Evolutionary conservation across 345 rosid species (phyloP).

Genomic region (Atalantia buxifolia): DNA sequence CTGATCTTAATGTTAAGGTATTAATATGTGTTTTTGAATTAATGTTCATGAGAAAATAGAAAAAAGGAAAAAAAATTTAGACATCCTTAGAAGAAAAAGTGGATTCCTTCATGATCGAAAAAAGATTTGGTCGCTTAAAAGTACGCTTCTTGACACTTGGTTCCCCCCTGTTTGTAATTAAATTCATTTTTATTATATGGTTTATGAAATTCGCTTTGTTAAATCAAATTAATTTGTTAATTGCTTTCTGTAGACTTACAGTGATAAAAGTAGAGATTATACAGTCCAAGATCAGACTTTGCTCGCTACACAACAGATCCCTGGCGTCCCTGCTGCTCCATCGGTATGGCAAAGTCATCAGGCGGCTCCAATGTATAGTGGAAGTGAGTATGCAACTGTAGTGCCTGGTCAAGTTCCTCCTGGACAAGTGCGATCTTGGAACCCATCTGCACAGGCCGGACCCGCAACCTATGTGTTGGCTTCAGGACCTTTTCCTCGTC

Average conservation of each 20-base stretch:
- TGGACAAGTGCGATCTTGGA: conserved; percentile 48
- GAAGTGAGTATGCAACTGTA: conserved; percentile 38
- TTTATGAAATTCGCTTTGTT: not conserved
- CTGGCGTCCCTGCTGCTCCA: conserved; percentile 45
- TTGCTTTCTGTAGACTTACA: conserved; percentile 55
- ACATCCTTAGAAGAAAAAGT: conserved; percentile 39
- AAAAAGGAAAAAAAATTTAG: conserved; percentile 26
- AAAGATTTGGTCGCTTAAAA: conserved; percentile 36
- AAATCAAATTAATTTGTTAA: conserved; percentile 10
- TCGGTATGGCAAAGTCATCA: conserved; percentile 66
- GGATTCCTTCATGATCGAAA: conserved; percentile 36
- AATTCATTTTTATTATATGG: conserved; percentile 1
- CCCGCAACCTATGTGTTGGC: conserved; percentile 24
- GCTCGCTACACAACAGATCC: conserved; percentile 43
- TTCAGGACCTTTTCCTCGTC: conserved; percentile 37
- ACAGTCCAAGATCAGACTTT: conserved; percentile 63
- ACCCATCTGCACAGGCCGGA: conserved; percentile 33
- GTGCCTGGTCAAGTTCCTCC: conserved; percentile 34
- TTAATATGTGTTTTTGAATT: conserved; percentile 62
- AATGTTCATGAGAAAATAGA: conserved; percentile 40
- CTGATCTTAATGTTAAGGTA: conserved; percentile 99
- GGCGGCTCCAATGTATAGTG: conserved; percentile 39
- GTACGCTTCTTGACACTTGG: conserved; percentile 52
- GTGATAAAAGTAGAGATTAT: conserved; percentile 95
- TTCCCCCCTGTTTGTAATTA: conserved; percentile 7